phyloP scores from a whole-genome alignment of 129 eudicot genomes.

The Chrysanthemum lavandulifolium region DNA sequence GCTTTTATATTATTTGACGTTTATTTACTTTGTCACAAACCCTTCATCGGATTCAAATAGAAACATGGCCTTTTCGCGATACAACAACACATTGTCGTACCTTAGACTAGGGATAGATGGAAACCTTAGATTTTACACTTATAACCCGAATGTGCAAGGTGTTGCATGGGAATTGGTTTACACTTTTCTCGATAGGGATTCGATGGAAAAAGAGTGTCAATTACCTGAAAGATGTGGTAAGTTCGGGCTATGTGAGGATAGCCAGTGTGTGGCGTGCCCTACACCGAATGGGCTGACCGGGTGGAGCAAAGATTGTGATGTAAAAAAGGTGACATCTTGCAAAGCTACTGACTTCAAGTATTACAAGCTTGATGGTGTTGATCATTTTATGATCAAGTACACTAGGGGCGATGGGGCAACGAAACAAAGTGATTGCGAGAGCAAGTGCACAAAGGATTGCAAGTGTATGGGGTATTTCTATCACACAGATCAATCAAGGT shows the following conservation, averaged over 20 bases:
- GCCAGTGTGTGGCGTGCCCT: slow-evolving; percentile 43
- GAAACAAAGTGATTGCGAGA: slow-evolving; percentile 41
- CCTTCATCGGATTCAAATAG: background rate
- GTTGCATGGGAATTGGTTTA: slow-evolving; percentile 30
- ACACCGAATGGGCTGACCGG: slow-evolving; percentile 30
- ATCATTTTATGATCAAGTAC: slow-evolving; percentile 48
- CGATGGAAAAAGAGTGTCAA: slow-evolving; percentile 34
- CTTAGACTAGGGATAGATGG: slow-evolving; percentile 37
- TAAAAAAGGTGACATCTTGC: slow-evolving; percentile 29
- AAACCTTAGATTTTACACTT: slow-evolving; percentile 33
- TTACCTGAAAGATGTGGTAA: slow-evolving; percentile 38
- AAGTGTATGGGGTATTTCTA: slow-evolving; percentile 67
- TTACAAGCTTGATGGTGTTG: slow-evolving; percentile 45
- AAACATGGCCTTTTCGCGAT: slow-evolving; percentile 13
- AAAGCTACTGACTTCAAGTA: slow-evolving; percentile 33
- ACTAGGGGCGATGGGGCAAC: slow-evolving; percentile 42
- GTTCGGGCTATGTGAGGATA: slow-evolving; percentile 34
- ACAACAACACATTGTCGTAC: slow-evolving; percentile 33
- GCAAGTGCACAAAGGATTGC: slow-evolving; percentile 52
- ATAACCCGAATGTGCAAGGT: slow-evolving; percentile 17
- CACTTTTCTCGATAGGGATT: slow-evolving; percentile 29
- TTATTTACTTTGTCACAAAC: slow-evolving; percentile 19
- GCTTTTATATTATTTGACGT: slow-evolving; percentile 13
- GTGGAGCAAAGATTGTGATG: slow-evolving; percentile 34
- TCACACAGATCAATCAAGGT: slow-evolving; percentile 38